Evolutionary conservation across 1,284 basidiomycete species (phyloP).

Genomic region (Termitomyces sp.): DNA sequence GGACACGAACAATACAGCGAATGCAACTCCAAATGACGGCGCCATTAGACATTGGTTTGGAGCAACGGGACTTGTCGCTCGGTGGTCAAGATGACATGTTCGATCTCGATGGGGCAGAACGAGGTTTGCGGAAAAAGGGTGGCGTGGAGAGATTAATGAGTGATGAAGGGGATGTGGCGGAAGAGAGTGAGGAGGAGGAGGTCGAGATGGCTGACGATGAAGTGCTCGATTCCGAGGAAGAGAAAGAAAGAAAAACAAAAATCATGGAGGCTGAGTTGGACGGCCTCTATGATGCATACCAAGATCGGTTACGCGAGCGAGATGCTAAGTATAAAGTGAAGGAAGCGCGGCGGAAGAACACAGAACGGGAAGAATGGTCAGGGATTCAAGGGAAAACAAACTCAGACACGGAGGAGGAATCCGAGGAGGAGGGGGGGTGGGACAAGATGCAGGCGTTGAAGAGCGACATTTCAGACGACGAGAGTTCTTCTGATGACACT

Average conservation of each 20-base stretch:
- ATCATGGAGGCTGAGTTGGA: constrained; percentile 84
- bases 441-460: constrained; percentile 66
- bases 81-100: constrained; percentile 82
- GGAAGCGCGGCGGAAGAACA: constrained; percentile 75
- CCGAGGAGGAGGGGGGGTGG: constrained; percentile 64
- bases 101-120: constrained; percentile 69
- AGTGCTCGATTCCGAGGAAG: constrained; percentile 63
- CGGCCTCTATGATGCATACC: constrained; percentile 85
- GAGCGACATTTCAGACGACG: constrained; percentile 56
- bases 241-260: constrained; percentile 59
- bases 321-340: constrained; percentile 90
- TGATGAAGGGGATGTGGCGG: constrained; percentile 45
- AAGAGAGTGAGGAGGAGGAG: constrained; percentile 36
- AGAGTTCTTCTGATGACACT: too few species aligned
- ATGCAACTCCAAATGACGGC: constrained; percentile 98
- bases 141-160: constrained; percentile 42
- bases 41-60: constrained; percentile 91
- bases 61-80: constrained; percentile 73
- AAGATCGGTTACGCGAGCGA: constrained; percentile 73
- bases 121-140: constrained; percentile 39
- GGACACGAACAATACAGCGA: constrained; percentile 83
- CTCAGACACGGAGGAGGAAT: constrained; percentile 47
- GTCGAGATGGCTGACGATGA: constrained; percentile 46
- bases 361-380: constrained; percentile 71
- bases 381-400: constrained; percentile 57